Evolutionary conservation across 1,139 yeast species (phyloP).

Genomic region (Candida mesenterica): DNA sequence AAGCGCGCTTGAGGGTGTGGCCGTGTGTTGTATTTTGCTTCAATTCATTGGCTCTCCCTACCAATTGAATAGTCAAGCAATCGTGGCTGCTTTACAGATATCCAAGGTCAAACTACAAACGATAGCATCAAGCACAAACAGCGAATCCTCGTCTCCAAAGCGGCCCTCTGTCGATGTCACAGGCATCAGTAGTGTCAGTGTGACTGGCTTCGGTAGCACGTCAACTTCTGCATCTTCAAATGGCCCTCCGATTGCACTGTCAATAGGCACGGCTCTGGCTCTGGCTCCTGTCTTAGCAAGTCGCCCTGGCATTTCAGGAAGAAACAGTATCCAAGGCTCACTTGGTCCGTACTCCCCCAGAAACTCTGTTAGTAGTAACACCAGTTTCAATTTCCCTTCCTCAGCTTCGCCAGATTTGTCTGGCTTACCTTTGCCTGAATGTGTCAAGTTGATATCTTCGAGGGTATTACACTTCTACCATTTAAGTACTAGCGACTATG

Average conservation of each 20-base stretch:
- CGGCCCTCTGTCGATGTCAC: slow-evolving; percentile 15
- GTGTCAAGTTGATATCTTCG: slow-evolving; percentile 44
- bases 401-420: slow-evolving; percentile 26
- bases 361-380: slow-evolving; percentile 27
- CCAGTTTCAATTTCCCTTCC: slow-evolving; percentile 19
- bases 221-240: neutral
- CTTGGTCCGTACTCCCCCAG: slow-evolving; percentile 28
- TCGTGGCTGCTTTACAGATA: slow-evolving; percentile 23
- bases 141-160: slow-evolving; percentile 13
- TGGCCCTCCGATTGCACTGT: neutral
- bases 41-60: slow-evolving; percentile 58
- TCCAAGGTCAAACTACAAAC: slow-evolving; percentile 25
- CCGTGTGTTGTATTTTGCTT: slow-evolving; percentile 61
- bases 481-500: slow-evolving; percentile 55
- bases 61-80: slow-evolving; percentile 49
- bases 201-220: slow-evolving; percentile 1
- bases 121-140: slow-evolving; percentile 9
- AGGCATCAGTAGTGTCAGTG: neutral
- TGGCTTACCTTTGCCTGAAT: slow-evolving; percentile 40
- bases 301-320: neutral
- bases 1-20: slow-evolving; percentile 78
- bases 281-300: neutral
- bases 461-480: slow-evolving; percentile 60
- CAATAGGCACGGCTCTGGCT: neutral
- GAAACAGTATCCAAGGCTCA: slow-evolving; percentile 5